Base-by-base conservation (phyloP, 192 early-diverging fungal genomes). In the Coemansia sp. region DNA sequence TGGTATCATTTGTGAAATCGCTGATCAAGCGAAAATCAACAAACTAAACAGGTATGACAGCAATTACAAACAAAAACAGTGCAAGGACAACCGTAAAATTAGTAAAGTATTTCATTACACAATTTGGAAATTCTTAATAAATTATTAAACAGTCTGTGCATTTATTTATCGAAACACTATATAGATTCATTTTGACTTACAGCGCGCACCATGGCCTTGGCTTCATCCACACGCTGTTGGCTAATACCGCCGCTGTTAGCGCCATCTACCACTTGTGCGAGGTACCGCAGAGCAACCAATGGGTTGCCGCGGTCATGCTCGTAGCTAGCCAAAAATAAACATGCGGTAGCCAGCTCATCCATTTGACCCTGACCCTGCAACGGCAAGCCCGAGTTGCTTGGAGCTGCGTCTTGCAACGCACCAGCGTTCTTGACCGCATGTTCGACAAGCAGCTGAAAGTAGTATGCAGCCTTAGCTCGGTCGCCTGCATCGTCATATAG, bases 401-500 rank as follows among this genome's bases (percentile, higher is more conserved):
- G 38, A 1, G 54, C 56, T 20, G 37, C 17, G 20, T 63, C 57
- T 23, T n/a, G 47, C 14, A 56, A 38, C 2, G 57, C 50, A 14
- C 62, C 66, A 12, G 56, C 58, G 48, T 74, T 73, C 26, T 71
- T 68, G 21, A 66, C 46, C 19, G 72, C 69, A 23, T 74, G 68
- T 50, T 74, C 72, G 23, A 64, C 64, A 50, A 75, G 48, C 54
- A 79, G 55, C 65, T 75, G 71, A 60, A 87, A 90, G 74, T 87
- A 87, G 21, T 86, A 67, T 2, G 86, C 84, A 5, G 89, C 90
- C 20, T 66, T 77, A 3, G 69, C 68, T 2, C 38, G 58, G 25
- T 89, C 72, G 6, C 82, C 85, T 42, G 81, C 64, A 34, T 82
- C 84, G 25, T 78, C 85, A 62, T 87, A 88, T 26, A 90, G 72